Conservation (phyloP, 441 rosid species). For the Jatropha multifida region DNA sequence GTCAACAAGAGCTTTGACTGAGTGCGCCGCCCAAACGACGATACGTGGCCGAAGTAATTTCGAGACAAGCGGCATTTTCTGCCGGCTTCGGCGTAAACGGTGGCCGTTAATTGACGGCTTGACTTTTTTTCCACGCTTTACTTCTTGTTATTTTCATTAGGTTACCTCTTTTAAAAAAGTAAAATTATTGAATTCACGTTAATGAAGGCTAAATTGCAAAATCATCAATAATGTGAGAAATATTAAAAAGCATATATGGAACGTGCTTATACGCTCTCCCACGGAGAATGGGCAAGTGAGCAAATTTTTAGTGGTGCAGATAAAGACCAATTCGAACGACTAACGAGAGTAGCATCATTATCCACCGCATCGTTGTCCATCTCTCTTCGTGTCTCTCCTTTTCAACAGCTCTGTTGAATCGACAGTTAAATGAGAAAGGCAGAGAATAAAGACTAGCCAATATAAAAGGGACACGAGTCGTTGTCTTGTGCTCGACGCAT, state of each 20-base stretch:
- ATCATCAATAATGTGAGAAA: no score
- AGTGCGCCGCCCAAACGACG: constrained; percentile 58
- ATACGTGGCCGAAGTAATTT: constrained; percentile 44
- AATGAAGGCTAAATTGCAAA: no score
- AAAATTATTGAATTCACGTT: no score
- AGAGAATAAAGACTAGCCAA: constrained; percentile 1
- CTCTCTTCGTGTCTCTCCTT: not conserved
- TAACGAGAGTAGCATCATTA: constrained; percentile 1
- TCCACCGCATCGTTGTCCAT: constrained; percentile 17
- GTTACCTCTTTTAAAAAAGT: no score
- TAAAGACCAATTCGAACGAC: constrained; percentile 17
- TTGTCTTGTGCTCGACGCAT: constrained; percentile 27
- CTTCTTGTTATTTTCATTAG: not conserved
- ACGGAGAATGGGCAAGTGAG: not conserved
- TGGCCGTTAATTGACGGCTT: constrained; percentile 20
- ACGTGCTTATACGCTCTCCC: not conserved
- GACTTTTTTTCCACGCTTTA: constrained; percentile 18
- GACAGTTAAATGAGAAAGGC: constrained; percentile 12
- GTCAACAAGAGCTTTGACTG: constrained; percentile 57
- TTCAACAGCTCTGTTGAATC: constrained; percentile 17
- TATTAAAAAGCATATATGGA: not conserved
- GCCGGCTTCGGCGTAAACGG: constrained; percentile 33
- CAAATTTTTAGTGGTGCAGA: not conserved
- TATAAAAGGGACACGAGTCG: constrained; percentile 22
- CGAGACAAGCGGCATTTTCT: constrained; percentile 38